Evolutionary conservation across 495 filamentous ascomycete genomes (phyloP).

Genomic region (Aspergillus sparsus): DNA sequence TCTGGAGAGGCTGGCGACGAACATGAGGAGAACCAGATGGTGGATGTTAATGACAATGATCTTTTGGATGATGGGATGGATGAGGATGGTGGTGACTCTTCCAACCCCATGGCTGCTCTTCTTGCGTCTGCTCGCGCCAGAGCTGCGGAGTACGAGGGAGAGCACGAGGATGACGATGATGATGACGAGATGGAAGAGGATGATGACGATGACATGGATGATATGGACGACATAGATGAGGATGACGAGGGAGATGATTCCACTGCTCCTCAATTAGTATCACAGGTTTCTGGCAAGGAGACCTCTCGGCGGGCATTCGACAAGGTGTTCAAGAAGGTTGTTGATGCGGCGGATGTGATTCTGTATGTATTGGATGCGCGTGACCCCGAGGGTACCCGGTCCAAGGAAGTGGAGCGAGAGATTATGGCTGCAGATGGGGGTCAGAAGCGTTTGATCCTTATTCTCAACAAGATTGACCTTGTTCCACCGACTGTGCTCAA

Average conservation of each 20-base stretch:
- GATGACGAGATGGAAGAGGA: conserved; percentile 60
- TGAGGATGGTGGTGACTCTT: conserved; percentile 60
- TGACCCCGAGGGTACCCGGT: conserved; percentile 88
- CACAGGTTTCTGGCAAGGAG: conserved; percentile 54
- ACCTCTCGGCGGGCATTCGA: conserved; percentile 84
- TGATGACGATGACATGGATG: conserved; percentile 48
- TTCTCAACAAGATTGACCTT: conserved; percentile 97
- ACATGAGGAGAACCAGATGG: conserved; percentile 29
- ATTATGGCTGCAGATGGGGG: conserved; percentile 83
- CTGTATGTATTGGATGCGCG: conserved; percentile 94
- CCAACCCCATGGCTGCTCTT: conserved; percentile 90
- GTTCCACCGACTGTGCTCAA: conserved; percentile 79
- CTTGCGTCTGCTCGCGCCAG: conserved; percentile 87
- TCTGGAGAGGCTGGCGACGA: conserved; percentile 40
- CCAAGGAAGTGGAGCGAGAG: conserved; percentile 83
- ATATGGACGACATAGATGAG: conserved; percentile 34
- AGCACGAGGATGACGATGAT: conserved; percentile 61
- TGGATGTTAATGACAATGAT: conserved; percentile 52
- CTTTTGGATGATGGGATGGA: conserved; percentile 55
- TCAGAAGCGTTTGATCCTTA: conserved; percentile 85
- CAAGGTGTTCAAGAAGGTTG: conserved; percentile 95
- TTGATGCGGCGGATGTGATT: conserved; percentile 84
- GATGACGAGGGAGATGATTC: conserved; percentile 20
- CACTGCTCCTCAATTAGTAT: conserved; percentile 33
- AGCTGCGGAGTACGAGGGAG: conserved; percentile 73